Conservation (phyloP, 2,329 filamentous ascomycete genomes). For the Cyphellophora europaea region DNA sequence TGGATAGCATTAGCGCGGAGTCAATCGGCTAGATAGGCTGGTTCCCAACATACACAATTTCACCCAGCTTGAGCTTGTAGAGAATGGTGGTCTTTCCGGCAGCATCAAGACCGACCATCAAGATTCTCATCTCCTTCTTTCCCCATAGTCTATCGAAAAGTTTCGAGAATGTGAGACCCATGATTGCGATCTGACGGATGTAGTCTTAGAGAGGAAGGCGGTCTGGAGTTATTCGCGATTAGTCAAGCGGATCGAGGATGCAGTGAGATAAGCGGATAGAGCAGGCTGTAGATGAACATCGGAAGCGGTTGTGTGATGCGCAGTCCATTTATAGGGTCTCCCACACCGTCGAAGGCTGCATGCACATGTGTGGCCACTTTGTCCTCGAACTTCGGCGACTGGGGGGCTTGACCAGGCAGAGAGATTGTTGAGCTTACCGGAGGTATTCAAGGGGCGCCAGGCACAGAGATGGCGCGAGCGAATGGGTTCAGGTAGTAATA, state of each 20-base stretch:
- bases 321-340: no score
- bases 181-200: constrained; percentile 46
- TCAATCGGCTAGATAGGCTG: background rate
- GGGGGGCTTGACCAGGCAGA: constrained; percentile 18
- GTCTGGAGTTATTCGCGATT: constrained; percentile 24
- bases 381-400: no score
- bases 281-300: background rate
- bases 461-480: constrained; percentile 5
- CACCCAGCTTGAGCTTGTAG: constrained; percentile 98
- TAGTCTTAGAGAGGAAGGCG: constrained; percentile 16
- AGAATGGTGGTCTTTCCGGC: constrained; percentile 99
- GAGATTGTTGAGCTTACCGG: constrained; percentile 16
- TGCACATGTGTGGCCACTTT: constrained; percentile 20
- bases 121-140: constrained; percentile 99
- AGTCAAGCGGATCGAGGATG: constrained; percentile 16
- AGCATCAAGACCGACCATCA: constrained; percentile 99
- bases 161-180: constrained; percentile 98
- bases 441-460: constrained; percentile 8
- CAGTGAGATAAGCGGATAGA: constrained; percentile 3
- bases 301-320: constrained; percentile 1
- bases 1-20: constrained; percentile 36
- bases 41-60: constrained; percentile 20
- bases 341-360: no score
- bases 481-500: background rate
- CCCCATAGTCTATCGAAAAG: constrained; percentile 93